Percentiles rank a stretch among this genome's conserved stretches.
These are phyloP conservation scores for Russula lepida DNA, from an alignment of 768 basidiomycete genomes.

Conservation along the genomic window DNA sequence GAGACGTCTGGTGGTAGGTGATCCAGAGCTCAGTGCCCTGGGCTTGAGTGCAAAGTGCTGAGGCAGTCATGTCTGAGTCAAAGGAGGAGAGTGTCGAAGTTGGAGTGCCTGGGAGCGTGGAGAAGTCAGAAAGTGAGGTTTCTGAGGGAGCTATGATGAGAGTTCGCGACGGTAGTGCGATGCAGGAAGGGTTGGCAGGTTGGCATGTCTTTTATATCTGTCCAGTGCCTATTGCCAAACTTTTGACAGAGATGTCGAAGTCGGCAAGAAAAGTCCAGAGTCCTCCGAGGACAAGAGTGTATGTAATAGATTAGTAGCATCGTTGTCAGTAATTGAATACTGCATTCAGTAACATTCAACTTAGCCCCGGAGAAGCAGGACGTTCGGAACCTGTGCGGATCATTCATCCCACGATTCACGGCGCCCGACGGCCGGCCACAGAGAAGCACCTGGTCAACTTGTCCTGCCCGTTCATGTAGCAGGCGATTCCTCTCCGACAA, in stretches of 20 bases:
- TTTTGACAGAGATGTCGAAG: background rate
- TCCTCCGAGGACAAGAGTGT: background rate
- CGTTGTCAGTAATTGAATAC: background rate
- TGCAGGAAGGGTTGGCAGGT: background rate
- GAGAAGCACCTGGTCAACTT: background rate
- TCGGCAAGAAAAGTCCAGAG: background rate
- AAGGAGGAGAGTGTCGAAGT: background rate
- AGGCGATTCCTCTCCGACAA: background rate
- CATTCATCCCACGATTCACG: background rate
- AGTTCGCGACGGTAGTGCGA: background rate
- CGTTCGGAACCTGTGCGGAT: background rate
- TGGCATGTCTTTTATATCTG: background rate
- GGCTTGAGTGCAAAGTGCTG: background rate
- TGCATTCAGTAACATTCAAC: background rate
- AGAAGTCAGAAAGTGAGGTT: background rate
- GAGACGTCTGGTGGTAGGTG: conserved; percentile 41
- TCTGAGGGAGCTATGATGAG: background rate
- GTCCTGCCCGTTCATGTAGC: background rate
- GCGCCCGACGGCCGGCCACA: background rate
- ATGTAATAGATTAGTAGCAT: background rate
- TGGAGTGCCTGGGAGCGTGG: background rate
- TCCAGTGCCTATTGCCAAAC: background rate
- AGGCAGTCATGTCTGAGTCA: background rate
- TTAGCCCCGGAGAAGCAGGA: background rate
- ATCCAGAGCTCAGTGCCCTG: conserved; percentile 36